Base-by-base conservation (phyloP, 345 rosid species). In the Balakata baccata region DNA sequence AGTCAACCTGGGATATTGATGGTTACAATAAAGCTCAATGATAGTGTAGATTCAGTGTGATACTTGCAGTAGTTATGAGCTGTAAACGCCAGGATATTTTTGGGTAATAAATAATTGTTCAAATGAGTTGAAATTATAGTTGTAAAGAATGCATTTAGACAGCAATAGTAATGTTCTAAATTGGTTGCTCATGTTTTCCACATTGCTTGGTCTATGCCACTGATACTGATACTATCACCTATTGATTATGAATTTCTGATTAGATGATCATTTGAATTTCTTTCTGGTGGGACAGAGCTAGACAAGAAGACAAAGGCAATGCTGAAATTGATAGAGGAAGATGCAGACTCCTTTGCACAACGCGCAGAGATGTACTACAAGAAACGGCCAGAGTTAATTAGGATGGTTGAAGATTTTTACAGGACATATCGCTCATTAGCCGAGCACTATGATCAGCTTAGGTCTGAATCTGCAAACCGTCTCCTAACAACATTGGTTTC, bases 281-380 rank as follows among this genome's bases (percentile, higher is more conserved):
- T 18, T 18, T 45, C 12, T 46, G 38, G 54, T 34, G 10, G 66
- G 56, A 62, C 82, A 95, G 99, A 89, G 81, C 88, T 92, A 4
- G 92, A 92, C 51, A 70, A 75, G 50, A 95, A 87, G 86, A 87
- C 87, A 0, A 81, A 80, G 80, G 80, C 87, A 29, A 88, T 95
- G 96, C 84, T 92, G 79, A 85, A 82, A 75, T 34, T 92, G 68
- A 85, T 95, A 0, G 96, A 95, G 69, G 85, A 84, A 77, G 94
- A 95, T 59, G 94, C 97, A 22, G 93, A 92, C 78, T 92, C 99
- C 39, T 95, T 92, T 68, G 96, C 97, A 0, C 92, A 89, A 68
- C 92, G 98, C 9, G 97, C 97, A 0, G 97, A 95, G 86, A 89
- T 90, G 89, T 91, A 88, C 76, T 92, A 89, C 89, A 86, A 83